phyloP scores from a whole-genome alignment of 805 yeast genomes.

The Zygosaccharomyces rouxii region DNA sequence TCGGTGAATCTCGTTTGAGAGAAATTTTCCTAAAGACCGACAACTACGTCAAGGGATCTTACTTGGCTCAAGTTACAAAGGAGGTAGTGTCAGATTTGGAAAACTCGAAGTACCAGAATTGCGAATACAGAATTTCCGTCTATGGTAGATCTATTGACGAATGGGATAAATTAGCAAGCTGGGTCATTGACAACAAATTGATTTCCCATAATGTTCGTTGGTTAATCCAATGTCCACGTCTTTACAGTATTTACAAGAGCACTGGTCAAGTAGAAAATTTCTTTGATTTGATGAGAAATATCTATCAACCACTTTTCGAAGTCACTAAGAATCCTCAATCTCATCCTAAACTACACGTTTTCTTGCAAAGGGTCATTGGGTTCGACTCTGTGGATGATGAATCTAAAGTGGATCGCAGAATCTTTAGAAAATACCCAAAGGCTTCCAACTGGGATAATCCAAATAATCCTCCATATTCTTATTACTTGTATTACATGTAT shows the following conservation, averaged over 20 bases:
- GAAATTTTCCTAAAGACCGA: slow-evolving; percentile 96
- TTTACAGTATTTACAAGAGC: slow-evolving; percentile 83
- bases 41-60: slow-evolving; percentile 81
- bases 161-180: slow-evolving; percentile 92
- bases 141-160: slow-evolving; percentile 87
- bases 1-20: slow-evolving; percentile 95
- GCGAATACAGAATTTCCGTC: slow-evolving; percentile 90
- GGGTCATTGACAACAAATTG: slow-evolving; percentile 92
- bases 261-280: slow-evolving; percentile 65
- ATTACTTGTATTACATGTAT: slow-evolving; percentile 83
- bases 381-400: slow-evolving; percentile 99
- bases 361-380: slow-evolving; percentile 91
- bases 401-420: slow-evolving; percentile 80
- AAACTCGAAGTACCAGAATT: slow-evolving; percentile 94
- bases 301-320: slow-evolving; percentile 86
- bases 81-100: slow-evolving; percentile 95
- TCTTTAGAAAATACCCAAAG: slow-evolving; percentile 78
- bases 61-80: slow-evolving; percentile 87
- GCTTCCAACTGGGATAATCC: slow-evolving; percentile 76
- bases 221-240: slow-evolving; percentile 92
- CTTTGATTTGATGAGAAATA: slow-evolving; percentile 69
- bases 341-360: slow-evolving; percentile 87
- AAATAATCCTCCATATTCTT: slow-evolving; percentile 95
- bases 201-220: slow-evolving; percentile 94
- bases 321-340: slow-evolving; percentile 78